Base-by-base conservation (phyloP, 495 filamentous ascomycete species). In the Penicillium maclennaniae region DNA sequence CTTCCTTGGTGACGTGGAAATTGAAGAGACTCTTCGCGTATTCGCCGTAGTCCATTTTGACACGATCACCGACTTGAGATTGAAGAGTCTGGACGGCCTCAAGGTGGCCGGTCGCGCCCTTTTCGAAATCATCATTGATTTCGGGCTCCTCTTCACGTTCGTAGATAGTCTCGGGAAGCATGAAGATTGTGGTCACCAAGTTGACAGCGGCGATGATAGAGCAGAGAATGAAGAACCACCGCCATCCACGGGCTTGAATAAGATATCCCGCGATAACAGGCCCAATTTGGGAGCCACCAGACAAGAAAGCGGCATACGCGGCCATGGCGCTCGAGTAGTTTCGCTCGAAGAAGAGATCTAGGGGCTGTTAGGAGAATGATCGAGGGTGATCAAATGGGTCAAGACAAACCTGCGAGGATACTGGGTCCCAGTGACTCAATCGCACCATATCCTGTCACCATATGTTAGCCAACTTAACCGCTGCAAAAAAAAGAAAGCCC, bases 321-420 rank as follows among this genome's bases (percentile, higher is more conserved):
- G 71, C 71, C 71, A 74, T 74, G 6, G 71, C 68, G 26, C 65
- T 72, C 7, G 71, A 61, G 45, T 72, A 74, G 44, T 74, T 67
- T 37, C 65, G 59, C 45, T 74, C 71, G 37, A 63, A 60, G 51
- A 68, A 74, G 17, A 74, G 37, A 43, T 74, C 69, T 69, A 28
- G 41, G 6, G 2, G 31, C 7, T 21, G 45, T 55, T 50, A 49
- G 51, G 43, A 43, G 12, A n/a, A 7, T 4, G 1, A 38, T 25
- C n/a, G 7, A 39, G 2, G 17, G 4, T 26, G 10, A 38, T 20
- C 16, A 16, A 9, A 44, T 19, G 34, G 16, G 38, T 17, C 19
- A 16, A 17, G 10, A 43, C 47, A 52, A 54, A 69, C 66, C 69
- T 25, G 69, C 68, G 42, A 74, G 66, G 26, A 75, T 70, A 27